Conservation (phyloP, 805 yeast species). For the Grigorovia yakushimaensis region DNA sequence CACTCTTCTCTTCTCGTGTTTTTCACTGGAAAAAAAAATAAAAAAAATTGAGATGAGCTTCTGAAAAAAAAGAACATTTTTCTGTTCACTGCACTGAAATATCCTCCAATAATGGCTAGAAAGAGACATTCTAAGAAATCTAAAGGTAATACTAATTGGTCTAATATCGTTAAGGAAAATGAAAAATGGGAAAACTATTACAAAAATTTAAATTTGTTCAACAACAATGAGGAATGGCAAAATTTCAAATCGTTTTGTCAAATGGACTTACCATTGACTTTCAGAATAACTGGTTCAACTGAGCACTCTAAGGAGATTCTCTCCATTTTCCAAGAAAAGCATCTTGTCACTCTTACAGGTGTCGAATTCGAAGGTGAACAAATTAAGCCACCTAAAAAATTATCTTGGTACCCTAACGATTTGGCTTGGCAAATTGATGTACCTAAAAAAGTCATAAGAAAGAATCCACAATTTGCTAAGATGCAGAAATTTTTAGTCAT, state of each 20-base stretch:
- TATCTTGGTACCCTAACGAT: slow-evolving; percentile 79
- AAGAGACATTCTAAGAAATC: slow-evolving; percentile 9
- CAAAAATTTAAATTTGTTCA: slow-evolving; percentile 54
- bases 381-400: slow-evolving; percentile 61
- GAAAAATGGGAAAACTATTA: slow-evolving; percentile 84
- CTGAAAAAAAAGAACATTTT: not conserved
- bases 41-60: not conserved
- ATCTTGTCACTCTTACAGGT: slow-evolving; percentile 58
- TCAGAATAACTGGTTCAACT: slow-evolving; percentile 87
- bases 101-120: not conserved
- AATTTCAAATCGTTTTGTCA: slow-evolving; percentile 69
- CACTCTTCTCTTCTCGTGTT: not conserved
- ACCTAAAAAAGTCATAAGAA: slow-evolving; percentile 84
- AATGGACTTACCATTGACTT: slow-evolving; percentile 76
- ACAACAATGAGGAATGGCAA: slow-evolving; percentile 57
- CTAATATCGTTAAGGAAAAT: slow-evolving; percentile 60
- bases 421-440: slow-evolving; percentile 91
- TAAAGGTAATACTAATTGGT: slow-evolving; percentile 44
- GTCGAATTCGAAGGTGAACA: slow-evolving; percentile 61
- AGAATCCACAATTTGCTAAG: slow-evolving; percentile 71
- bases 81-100: not conserved
- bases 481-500: slow-evolving; percentile 86
- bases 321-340: slow-evolving; percentile 58
- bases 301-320: slow-evolving; percentile 74
- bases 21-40: not conserved